Conservation (phyloP, 495 filamentous ascomycete species). For the Xylaria telfairii region DNA sequence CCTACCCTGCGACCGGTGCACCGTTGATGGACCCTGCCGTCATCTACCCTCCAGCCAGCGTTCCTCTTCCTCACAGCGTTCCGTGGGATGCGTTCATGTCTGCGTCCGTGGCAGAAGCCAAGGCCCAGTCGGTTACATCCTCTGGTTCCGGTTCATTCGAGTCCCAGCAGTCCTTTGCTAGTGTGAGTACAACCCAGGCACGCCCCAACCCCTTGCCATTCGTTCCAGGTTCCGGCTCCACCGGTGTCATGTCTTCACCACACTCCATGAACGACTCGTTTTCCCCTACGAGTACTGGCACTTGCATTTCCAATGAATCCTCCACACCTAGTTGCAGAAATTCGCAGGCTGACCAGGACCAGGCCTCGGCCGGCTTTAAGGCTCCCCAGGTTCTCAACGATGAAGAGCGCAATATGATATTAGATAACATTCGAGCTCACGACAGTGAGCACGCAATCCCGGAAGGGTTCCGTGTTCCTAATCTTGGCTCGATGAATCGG, state of each 20-base stretch:
- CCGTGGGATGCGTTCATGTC: constrained; percentile 82
- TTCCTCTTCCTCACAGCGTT: constrained; percentile 71
- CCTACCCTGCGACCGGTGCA: constrained; percentile 73
- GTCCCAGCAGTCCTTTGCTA: constrained; percentile 64
- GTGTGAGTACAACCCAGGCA: constrained; percentile 57
- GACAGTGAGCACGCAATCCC: constrained; percentile 84
- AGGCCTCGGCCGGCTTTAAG: constrained; percentile 68
- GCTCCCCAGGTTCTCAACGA: constrained; percentile 73
- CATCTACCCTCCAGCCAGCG: constrained; percentile 71
- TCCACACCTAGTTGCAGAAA: constrained; percentile 61
- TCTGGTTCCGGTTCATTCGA: constrained; percentile 71
- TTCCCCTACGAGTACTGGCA: constrained; percentile 69
- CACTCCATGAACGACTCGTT: constrained; percentile 73
- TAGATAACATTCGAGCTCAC: constrained; percentile 81
- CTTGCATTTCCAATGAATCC: constrained; percentile 70
- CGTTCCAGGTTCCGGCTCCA: constrained; percentile 69
- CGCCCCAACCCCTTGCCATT: constrained; percentile 67
- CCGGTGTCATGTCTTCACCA: constrained; percentile 64
- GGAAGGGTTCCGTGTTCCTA: constrained; percentile 87
- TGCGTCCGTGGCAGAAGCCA: constrained; percentile 65
- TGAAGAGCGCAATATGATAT: constrained; percentile 79
- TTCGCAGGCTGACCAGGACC: constrained; percentile 46
- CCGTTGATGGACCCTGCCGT: constrained; percentile 73
- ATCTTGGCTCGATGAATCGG: constrained; percentile 76
- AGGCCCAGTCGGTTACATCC: constrained; percentile 70